phyloP scores from a whole-genome alignment of 371 early-diverging fungal species.

The Mucor velutinosus region DNA sequence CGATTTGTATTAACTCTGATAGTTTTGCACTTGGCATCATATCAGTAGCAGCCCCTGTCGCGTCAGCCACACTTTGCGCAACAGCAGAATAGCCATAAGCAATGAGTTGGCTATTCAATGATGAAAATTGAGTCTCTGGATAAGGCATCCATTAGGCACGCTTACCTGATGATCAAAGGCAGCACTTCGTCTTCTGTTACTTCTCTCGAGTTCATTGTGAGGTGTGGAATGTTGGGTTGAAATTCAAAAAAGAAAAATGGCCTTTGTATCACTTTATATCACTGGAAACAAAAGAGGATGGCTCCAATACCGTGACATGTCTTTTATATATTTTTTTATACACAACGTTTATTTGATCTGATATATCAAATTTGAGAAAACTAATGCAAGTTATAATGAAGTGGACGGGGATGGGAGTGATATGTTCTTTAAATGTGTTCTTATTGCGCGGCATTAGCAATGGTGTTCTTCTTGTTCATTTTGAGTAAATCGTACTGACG shows the following conservation, averaged over 20 bases:
- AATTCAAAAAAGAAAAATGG: neutral
- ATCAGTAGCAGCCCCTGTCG: constrained; percentile 53
- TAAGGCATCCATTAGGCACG: neutral
- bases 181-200: constrained; percentile 59
- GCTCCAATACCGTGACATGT: too few species aligned
- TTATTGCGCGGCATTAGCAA: neutral
- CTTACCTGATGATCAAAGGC: constrained; percentile 59
- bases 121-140: neutral
- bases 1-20: constrained; percentile 55
- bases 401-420: neutral
- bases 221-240: neutral
- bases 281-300: too few species aligned
- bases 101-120: constrained; percentile 55
- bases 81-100: constrained; percentile 66
- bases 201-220: constrained; percentile 22
- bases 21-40: constrained; percentile 58
- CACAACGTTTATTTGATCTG: too few species aligned
- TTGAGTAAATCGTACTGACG: constrained; percentile 22
- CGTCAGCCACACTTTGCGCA: constrained; percentile 63
- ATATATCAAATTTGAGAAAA: neutral
- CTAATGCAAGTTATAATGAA: neutral
- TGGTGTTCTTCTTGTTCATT: neutral
- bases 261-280: too few species aligned
- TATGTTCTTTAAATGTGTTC: neutral
- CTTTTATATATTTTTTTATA: too few species aligned